phyloP scores from a whole-genome alignment of 768 basidiomycete genomes.

The Pleurotus salmoneostramineus region DNA sequence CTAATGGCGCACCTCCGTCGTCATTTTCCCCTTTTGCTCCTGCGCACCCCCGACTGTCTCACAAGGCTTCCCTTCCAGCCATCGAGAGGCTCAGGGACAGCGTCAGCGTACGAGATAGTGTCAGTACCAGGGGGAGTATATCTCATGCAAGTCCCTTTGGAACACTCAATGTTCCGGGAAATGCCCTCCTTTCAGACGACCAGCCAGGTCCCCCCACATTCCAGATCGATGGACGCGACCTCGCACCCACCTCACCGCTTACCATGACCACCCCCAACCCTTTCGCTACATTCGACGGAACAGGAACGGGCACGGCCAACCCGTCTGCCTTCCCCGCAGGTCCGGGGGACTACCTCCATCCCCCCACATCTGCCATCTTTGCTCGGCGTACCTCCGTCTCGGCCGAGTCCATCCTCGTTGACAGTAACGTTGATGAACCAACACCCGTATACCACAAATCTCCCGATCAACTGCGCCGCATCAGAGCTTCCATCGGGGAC shows the following conservation, averaged over 20 bases:
- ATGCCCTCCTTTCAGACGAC: conserved; percentile 63
- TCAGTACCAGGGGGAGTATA: conserved; percentile 36
- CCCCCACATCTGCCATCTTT: conserved; percentile 73
- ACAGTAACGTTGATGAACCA: conserved; percentile 58
- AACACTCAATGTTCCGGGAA: conserved; percentile 76
- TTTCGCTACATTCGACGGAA: conserved; percentile 47
- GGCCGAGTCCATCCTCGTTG: conserved; percentile 91
- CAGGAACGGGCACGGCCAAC: conserved; percentile 27
- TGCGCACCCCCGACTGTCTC: conserved; percentile 25
- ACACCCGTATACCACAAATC: conserved; percentile 79
- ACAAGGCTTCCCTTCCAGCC: conserved; percentile 46
- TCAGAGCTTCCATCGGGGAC: conserved; percentile 80
- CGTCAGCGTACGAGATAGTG: conserved; percentile 3
- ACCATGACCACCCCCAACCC: conserved; percentile 37
- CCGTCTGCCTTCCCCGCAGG: conserved; percentile 38
- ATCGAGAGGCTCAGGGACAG: conserved; percentile 6
- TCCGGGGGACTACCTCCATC: conserved; percentile 65
- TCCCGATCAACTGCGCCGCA: conserved; percentile 79
- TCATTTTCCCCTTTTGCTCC: conserved; percentile 54
- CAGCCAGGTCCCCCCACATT: conserved; percentile 44
- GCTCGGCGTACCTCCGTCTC: conserved; percentile 93
- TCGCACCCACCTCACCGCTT: conserved; percentile 60
- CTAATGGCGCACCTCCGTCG: conserved; percentile 23
- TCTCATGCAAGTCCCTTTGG: conserved; percentile 67
- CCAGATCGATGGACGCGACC: conserved; percentile 53